Base-by-base conservation (phyloP, 257 asterid genomes). In the Voacanga thouarsii region DNA sequence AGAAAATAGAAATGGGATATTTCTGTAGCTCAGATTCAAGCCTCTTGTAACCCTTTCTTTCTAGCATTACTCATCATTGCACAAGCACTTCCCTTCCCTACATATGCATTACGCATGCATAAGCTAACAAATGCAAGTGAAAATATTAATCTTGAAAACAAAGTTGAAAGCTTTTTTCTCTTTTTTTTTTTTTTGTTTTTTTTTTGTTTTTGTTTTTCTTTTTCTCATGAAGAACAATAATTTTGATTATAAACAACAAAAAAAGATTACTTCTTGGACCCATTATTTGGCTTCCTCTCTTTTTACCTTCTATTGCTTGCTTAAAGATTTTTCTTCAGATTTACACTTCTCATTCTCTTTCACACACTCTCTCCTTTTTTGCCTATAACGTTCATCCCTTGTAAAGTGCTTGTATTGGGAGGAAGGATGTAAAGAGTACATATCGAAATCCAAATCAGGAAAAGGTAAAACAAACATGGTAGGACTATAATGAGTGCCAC, bases 1-100 rank as follows among this genome's bases (percentile, higher is more conserved):
- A 71, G 23, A 47, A 82, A 8, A 33, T 33, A 10, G 51, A 43
- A 76, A 76, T 78, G 71, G 79, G 78, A 77, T 74, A 70, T 77
- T 70, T 19, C 75, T 83, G 82, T 85, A 80, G 82, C 76, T 39
- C 60, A 80, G 85, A 85, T 90, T 88, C 85, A 85, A 83, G 83
- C 55, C 70, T 74, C 76, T 69, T 82, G 77, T 57, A 77, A 86
- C 84, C 90, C 86, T 88, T 80, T 83, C 90, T 43, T 85, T 84
- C 78, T 77, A 63, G 86, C 84, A 85, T 68, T 83, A 67, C 61
- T 80, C 93, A 83, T 89, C 79, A 68, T 74, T 11, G 72, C 49
- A 37, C 57, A 19, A 49, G 74, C 9, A 43, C 57, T 65, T 63
- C 70, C 67, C 70, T 39, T 70, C n/a, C 37, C 72, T 74, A 60